These are phyloP conservation scores for Clarireedia sp. DNA, from an alignment of 2,329 filamentous ascomycete genomes.

Conservation along the genomic window DNA sequence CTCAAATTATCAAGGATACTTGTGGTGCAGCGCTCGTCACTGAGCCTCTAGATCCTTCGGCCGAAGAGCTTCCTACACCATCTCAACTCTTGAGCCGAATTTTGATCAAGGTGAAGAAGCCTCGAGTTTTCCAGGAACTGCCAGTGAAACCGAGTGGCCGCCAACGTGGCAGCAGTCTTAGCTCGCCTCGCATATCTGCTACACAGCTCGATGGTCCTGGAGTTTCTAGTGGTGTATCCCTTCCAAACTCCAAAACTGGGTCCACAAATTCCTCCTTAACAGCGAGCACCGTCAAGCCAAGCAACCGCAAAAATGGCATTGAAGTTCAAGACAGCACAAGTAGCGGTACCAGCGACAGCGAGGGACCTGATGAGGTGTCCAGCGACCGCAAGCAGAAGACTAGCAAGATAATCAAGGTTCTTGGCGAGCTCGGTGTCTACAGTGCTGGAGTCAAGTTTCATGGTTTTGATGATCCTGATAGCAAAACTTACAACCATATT, in stretches of 20 bases:
- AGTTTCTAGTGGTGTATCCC: slow-evolving; percentile 43
- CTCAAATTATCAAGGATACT: slow-evolving; percentile 75
- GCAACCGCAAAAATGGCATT: slow-evolving; percentile 16
- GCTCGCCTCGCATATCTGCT: slow-evolving; percentile 65
- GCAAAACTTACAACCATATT: slow-evolving; percentile 86
- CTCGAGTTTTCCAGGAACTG: slow-evolving; percentile 34
- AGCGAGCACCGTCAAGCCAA: slow-evolving; percentile 15
- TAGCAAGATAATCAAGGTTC: slow-evolving; percentile 77
- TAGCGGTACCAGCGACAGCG: slow-evolving; percentile 73
- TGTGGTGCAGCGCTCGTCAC: slow-evolving; percentile 76
- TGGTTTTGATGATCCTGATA: slow-evolving; percentile 69
- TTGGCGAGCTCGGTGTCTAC: slow-evolving; percentile 80
- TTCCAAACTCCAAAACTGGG: slow-evolving; percentile 40
- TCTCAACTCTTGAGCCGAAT: slow-evolving; percentile 78
- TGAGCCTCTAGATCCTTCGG: slow-evolving; percentile 62
- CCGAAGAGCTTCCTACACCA: slow-evolving; percentile 69
- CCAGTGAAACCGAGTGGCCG: slow-evolving; percentile 41
- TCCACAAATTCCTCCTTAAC: not conserved
- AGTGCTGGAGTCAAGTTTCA: slow-evolving; percentile 70
- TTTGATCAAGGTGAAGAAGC: slow-evolving; percentile 89
- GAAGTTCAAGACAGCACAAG: slow-evolving; percentile 49
- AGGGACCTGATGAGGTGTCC: slow-evolving; percentile 38
- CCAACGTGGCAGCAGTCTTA: slow-evolving; percentile 61
- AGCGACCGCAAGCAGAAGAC: slow-evolving; percentile 55
- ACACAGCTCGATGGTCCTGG: slow-evolving; percentile 49